Evolutionary conservation across 257 asterid genomes (phyloP).

Genomic region (Ilex aquifolium): DNA sequence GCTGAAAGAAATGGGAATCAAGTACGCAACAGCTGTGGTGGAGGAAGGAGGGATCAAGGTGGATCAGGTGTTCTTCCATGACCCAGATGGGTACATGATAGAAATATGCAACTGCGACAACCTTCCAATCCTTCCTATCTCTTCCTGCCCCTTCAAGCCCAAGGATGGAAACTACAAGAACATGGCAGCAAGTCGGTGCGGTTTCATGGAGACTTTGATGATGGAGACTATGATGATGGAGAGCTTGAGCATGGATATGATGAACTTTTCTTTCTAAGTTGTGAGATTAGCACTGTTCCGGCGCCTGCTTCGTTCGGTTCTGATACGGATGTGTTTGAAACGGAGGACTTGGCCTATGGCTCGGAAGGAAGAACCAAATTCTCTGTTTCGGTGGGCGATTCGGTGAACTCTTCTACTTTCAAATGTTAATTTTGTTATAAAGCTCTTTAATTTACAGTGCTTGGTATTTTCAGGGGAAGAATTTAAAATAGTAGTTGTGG

Average conservation of each 20-base stretch:
- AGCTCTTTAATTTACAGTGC: no score
- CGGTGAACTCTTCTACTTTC: no score
- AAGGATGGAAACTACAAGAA: slow-evolving; percentile 8
- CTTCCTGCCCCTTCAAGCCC: slow-evolving; percentile 21
- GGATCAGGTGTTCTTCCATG: slow-evolving; percentile 40
- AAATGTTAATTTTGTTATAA: no score
- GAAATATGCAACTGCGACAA: slow-evolving; percentile 36
- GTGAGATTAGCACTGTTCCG: not conserved
- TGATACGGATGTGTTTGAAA: no score
- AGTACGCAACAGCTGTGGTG: slow-evolving; percentile 20
- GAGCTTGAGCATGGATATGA: slow-evolving; percentile 31
- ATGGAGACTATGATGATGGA: slow-evolving; percentile 36
- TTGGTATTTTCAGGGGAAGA: no score
- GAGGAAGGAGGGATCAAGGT: slow-evolving; percentile 33
- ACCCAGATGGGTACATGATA: slow-evolving; percentile 43
- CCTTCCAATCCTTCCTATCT: slow-evolving; percentile 25
- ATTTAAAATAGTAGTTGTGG: no score
- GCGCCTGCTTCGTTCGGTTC: no score
- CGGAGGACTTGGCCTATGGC: no score
- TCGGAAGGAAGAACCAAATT: no score
- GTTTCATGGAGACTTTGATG: slow-evolving; percentile 21
- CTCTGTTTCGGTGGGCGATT: no score
- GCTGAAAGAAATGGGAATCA: slow-evolving; percentile 29
- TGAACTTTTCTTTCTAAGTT: slow-evolving; percentile 31
- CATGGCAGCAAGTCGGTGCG: slow-evolving; percentile 9